Evolutionary conservation across 225 moss, liverwort and hornwort genomes (phyloP), one percentile per base, ranked within the genome.

Genomic region (Bryoerythrophyllum caledonicum): DNA sequence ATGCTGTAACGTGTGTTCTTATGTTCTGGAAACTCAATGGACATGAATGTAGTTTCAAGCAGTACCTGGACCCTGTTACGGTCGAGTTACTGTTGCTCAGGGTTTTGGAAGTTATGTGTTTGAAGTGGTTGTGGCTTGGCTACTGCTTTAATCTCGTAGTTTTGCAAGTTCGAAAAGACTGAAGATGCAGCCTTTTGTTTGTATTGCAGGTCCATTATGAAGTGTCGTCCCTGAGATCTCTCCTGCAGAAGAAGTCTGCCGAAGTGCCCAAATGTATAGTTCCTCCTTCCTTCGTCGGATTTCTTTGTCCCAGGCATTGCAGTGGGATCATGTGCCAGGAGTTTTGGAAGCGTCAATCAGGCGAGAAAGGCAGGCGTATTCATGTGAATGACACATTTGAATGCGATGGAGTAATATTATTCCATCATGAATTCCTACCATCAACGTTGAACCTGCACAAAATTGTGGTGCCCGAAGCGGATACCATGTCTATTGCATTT

Each of bases 201-300:
- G 74, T 68, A 43, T 62, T 16, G 61, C 79, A 79, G 79, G 79
- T 68, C 20, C 74, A 32, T 32, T 74, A 27, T 79, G 61, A 73
- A 79, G 44, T 68, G 55, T 58, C 25, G 19, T 68, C 30, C 8
- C 54, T 55, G 61, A 79, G 68, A 60, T 67, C 27, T 68, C 59
- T 68, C 60, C 60, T 61, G 60, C 62, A 68, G 43, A 74, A 68
- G 43, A 74, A 62, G 20, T 54, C 68, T 54, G 74, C 68, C 62
- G 68, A 79, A 68, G 51, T 74, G 43, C 54, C 8, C 67, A 60
- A 79, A 34, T 79, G 79, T 79, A 68, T 68, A 79, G 68, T 40
- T 60, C 21, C 51, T 67, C 52, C 41, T 73, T 66, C n/a, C n/a
- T n/a, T n/a, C 74, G 74, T 68, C 62, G 21, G 68, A 68, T 79